Base-by-base conservation (phyloP, 2,329 filamentous ascomycete genomes). In the Eutypa lata region DNA sequence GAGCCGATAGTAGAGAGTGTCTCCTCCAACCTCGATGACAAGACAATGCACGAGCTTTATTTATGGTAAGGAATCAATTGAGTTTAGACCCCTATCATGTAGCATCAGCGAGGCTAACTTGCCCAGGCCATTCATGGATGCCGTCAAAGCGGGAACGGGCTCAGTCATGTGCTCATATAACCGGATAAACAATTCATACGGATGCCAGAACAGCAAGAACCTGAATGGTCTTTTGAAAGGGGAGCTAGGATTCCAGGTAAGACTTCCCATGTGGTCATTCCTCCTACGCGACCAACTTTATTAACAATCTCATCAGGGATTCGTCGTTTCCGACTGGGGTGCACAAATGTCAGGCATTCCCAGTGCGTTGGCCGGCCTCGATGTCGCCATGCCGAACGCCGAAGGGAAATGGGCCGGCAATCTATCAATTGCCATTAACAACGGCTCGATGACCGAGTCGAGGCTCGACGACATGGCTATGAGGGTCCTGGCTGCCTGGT, bases 31-130 rank as follows among this genome's bases (percentile, higher is more conserved):
- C 71, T 80, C 21, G 77, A 80, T 45, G 81, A 83, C 57, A 69
- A 77, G 7, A 77, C 79, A 2, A 67, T 83, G 56, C 79, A 82
- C 57, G 81, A 83, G 62, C 66, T 83, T 1, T 84, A 82, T 56
- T 64, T 79, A 16, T 83, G 81, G 81, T 64, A 35, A 50, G 19
- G 10, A 18, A 38, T 19, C 19, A 28, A 14, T 14, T 18, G 5
- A n/a, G n/a, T n/a, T n/a, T 43, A 3, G n/a, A 7, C 7, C 16
- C 14, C 11, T 31, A 38, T 38, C 6, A 14, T 24, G n/a, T 44
- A 7, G 21, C 11, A 37, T 52, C 14, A 26, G 16, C 14, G 22
- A n/a, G n/a, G 44, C 33, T 1, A 28, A 22, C 28, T n/a, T 35
- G 56, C 65, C 77, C 7, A 84, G 82, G 82, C 81, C 82, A 2